Evolutionary conservation across 345 rosid species (phyloP), one percentile per base, ranked within the genome.

Genomic region (Corchorus olitorius): DNA sequence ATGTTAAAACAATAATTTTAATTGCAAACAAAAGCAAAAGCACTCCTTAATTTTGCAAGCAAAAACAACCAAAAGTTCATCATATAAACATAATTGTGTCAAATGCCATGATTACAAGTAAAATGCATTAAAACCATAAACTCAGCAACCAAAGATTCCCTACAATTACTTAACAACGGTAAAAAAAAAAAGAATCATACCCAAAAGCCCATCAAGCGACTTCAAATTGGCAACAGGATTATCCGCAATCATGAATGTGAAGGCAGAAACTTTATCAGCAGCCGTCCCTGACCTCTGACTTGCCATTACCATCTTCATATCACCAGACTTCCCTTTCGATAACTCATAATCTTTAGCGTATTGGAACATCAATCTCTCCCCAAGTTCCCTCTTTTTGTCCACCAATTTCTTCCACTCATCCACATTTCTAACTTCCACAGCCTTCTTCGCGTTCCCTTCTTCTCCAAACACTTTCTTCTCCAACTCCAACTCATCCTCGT

Each of bases 231-330:
- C 98, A 37, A 96, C 75, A 0, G 98, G 93, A 69, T 96, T 96
- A 84, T 93, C 97, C 48, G 94, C 99, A 34, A 93, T 87, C 84
- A 92, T 85, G 41, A 92, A 89, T 37, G 97, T 89, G 83, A 92
- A 96, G 0, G 98, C 97, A 22, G 98, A 89, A 58, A 96, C 94
- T 80, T 92, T 93, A 85, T 96, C 99, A 63, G 97, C 86, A 3
- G 90, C 97, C 15, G 99, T 96, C 66, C 99, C 98, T 5, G 99
- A 89, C 86, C 94, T 88, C 80, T 93, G 98, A 3, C 97, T 92
- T n/a, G 94, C 87, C 19, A 80, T 74, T 13, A 93, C 80, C 98
- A 91, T 92, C 86, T 93, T 96, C 85, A 93, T 89, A 63, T 93
- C 98, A 64, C 94, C 94, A 49, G 76, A 85, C 71, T 89, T 87